A percentile compares a stretch with the other conserved stretches of the same genome.
Conservation (phyloP, 129 eudicot species). For the Escallonia herrerae region DNA sequence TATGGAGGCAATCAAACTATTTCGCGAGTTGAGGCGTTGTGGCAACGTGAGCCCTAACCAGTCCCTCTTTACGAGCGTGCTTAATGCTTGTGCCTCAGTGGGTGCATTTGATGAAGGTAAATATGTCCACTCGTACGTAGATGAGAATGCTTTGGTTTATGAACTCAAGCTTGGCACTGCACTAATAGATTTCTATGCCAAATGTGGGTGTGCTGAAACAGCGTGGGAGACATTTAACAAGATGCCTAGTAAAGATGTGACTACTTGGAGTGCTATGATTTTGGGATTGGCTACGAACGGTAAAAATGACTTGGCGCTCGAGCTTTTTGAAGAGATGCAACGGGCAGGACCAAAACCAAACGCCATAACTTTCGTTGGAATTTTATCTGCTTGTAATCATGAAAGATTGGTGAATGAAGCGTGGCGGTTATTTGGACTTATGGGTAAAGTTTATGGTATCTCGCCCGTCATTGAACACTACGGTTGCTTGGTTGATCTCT, state of each 20-base stretch:
- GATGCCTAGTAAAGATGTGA: constrained; percentile 1
- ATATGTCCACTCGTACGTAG: background rate
- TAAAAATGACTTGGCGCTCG: background rate
- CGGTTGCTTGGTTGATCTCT: constrained; percentile 13
- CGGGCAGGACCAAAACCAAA: constrained; percentile 4
- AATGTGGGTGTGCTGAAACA: constrained; percentile 5
- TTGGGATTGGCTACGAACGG: constrained; percentile 8
- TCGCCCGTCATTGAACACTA: constrained; percentile 3
- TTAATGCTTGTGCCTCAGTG: constrained; percentile 4
- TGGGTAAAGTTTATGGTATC: background rate
- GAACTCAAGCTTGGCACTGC: constrained; percentile 1
- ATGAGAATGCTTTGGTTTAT: background rate
- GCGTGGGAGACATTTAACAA: background rate
- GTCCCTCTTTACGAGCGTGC: background rate
- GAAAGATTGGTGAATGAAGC: constrained; percentile 9
- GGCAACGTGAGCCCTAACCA: background rate
- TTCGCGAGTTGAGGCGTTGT: background rate
- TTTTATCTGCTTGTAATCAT: constrained; percentile 17
- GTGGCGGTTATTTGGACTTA: background rate
- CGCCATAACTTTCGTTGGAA: constrained; percentile 1
- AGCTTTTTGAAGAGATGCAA: constrained; percentile 5
- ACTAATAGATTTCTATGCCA: constrained; percentile 12
- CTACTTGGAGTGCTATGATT: constrained; percentile 11
- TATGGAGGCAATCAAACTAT: constrained; percentile 7
- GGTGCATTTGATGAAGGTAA: constrained; percentile 4